Evolutionary conservation across 2,329 filamentous ascomycete species (phyloP).

Genomic region (Penicillium sp.): DNA sequence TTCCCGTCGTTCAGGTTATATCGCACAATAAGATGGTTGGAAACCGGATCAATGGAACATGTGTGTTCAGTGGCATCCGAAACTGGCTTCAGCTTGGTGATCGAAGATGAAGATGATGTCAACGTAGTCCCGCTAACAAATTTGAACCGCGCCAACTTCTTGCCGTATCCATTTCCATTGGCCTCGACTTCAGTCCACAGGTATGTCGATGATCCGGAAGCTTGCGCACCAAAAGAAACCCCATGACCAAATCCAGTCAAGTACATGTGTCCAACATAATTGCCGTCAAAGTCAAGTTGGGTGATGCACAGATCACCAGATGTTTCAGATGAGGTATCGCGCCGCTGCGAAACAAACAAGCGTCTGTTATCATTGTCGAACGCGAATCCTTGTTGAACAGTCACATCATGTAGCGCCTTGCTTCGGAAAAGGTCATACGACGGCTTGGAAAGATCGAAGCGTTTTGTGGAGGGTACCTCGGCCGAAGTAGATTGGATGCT

Average conservation of each 20-base stretch:
- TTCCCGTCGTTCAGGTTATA: constrained; percentile 16
- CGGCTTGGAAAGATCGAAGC: constrained; percentile 20
- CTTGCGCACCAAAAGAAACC: constrained; percentile 23
- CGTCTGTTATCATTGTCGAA: constrained; percentile 30
- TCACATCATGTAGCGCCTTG: constrained; percentile 19
- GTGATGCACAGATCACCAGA: constrained; percentile 26
- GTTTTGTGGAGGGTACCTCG: constrained; percentile 9
- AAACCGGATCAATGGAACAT: constrained; percentile 23
- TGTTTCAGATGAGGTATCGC: constrained; percentile 15
- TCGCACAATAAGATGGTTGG: constrained; percentile 23
- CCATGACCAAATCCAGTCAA: constrained; percentile 25
- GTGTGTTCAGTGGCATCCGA: constrained; percentile 18
- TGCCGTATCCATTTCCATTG: constrained; percentile 25
- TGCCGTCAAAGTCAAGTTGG: constrained; percentile 26
- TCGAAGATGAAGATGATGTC: not conserved
- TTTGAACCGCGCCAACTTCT: constrained; percentile 25
- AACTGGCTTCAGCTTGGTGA: constrained; percentile 17
- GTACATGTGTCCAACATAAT: constrained; percentile 27
- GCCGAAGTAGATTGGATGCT: constrained; percentile 4
- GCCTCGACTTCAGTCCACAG: constrained; percentile 28
- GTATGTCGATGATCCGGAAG: constrained; percentile 20
- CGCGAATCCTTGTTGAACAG: constrained; percentile 27
- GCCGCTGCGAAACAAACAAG: constrained; percentile 25
- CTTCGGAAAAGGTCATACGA: constrained; percentile 22
- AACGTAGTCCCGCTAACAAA: constrained; percentile 23